A percentile compares a stretch with the other conserved stretches of the same genome.
Conservation (phyloP, 257 asterid genomes). For the Cinchona pubescens region DNA sequence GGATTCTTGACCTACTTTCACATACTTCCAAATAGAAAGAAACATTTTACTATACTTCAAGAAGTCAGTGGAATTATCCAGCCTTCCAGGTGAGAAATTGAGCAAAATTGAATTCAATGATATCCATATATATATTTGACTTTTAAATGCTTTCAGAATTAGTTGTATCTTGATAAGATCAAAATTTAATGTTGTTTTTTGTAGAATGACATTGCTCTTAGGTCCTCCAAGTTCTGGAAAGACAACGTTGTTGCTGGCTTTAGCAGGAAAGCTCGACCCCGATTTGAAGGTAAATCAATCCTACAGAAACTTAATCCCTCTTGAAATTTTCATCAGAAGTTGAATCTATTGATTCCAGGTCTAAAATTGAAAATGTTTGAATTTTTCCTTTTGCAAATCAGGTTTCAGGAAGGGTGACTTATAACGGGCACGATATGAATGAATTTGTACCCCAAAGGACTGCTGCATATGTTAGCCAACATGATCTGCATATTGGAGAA, state of each 20-base stretch:
- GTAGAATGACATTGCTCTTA: slow-evolving; percentile 50
- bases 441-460: slow-evolving; percentile 47
- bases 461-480: slow-evolving; percentile 44
- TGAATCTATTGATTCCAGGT: neutral
- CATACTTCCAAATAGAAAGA: slow-evolving; percentile 44
- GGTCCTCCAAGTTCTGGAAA: slow-evolving; percentile 60
- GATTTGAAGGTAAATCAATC: too few relatives aligned
- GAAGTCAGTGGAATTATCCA: slow-evolving; percentile 57
- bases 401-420: slow-evolving; percentile 44
- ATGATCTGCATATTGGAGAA: slow-evolving; percentile 62
- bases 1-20: slow-evolving; percentile 31
- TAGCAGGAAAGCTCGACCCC: too few relatives aligned
- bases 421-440: slow-evolving; percentile 42
- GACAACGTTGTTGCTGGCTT: slow-evolving; percentile 49
- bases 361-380: neutral
- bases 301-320: too few relatives aligned
- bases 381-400: neutral
- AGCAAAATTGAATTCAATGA: neutral
- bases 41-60: slow-evolving; percentile 38
- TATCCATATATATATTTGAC: neutral
- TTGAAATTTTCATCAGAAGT: slow-evolving; percentile 25
- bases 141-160: neutral
- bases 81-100: slow-evolving; percentile 44
- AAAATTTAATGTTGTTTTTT: neutral
- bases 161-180: neutral